Percentiles rank a stretch among this genome's conserved stretches.
phyloP scores from a whole-genome alignment of 257 asterid genomes.

The Capsicum baccatum region DNA sequence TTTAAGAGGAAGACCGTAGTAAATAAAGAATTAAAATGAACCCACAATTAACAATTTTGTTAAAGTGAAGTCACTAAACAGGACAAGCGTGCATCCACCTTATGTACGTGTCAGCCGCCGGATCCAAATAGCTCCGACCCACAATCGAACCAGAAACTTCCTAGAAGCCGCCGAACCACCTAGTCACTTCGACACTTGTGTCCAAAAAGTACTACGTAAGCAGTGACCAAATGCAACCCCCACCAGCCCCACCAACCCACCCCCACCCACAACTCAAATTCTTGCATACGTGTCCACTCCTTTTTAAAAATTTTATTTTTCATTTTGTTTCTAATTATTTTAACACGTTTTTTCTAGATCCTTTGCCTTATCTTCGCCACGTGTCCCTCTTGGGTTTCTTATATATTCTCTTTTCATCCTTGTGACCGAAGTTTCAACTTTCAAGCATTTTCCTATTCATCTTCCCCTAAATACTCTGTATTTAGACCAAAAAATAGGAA shows the following conservation, averaged over 20 bases:
- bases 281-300: constrained; percentile 52
- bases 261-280: constrained; percentile 21
- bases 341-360: constrained; percentile 59
- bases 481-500: background rate
- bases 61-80: background rate
- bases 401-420: constrained; percentile 57
- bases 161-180: background rate
- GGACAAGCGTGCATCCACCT: constrained; percentile 17
- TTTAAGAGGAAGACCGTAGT: too few species aligned
- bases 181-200: background rate
- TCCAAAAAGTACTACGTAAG: constrained; percentile 60
- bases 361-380: constrained; percentile 44
- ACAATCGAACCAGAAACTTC: constrained; percentile 24
- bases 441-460: constrained; percentile 41
- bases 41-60: background rate
- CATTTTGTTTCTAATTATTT: constrained; percentile 31
- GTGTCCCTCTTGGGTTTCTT: constrained; percentile 48
- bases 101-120: background rate
- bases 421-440: constrained; percentile 60
- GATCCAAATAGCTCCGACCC: background rate
- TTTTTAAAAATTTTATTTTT: constrained; percentile 41
- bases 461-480: constrained; percentile 17
- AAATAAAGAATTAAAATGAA: too few species aligned
- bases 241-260: constrained; percentile 12
- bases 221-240: constrained; percentile 52